Percentiles rank a stretch among this genome's conserved stretches.
These are phyloP conservation scores for Aspergillus nanangensis DNA, from an alignment of 495 filamentous ascomycete species.

Conservation along the genomic window DNA sequence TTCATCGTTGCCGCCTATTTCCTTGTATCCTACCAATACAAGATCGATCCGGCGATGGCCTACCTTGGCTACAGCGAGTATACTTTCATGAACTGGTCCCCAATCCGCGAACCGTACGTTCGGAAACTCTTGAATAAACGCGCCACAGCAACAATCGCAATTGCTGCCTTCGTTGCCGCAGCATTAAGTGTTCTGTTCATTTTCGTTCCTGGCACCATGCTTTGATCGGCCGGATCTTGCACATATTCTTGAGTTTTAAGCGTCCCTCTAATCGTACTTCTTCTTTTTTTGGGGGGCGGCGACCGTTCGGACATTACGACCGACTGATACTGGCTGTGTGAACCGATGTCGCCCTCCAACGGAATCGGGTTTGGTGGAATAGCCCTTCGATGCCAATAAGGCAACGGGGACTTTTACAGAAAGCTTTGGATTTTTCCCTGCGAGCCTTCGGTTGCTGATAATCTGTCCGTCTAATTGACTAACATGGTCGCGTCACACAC, in stretches of 20 bases:
- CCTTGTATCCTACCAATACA: slow-evolving; percentile 88
- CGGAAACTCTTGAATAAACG: slow-evolving; percentile 77
- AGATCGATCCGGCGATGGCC: slow-evolving; percentile 85
- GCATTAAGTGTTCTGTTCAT: slow-evolving; percentile 80
- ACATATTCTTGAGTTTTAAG: neutral
- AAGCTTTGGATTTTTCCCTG: neutral
- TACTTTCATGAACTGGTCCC: slow-evolving; percentile 84
- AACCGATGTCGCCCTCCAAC: too few relatives aligned
- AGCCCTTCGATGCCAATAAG: too few relatives aligned
- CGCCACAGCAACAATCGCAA: slow-evolving; percentile 65
- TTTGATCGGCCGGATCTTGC: slow-evolving; percentile 27
- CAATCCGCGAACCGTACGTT: slow-evolving; percentile 84
- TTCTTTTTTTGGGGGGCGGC: too few relatives aligned
- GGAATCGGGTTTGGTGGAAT: too few relatives aligned
- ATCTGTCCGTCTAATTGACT: too few relatives aligned
- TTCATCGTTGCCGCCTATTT: slow-evolving; percentile 87
- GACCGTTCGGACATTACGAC: too few relatives aligned
- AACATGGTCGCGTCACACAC: too few relatives aligned
- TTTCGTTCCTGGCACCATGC: slow-evolving; percentile 83
- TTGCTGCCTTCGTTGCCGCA: slow-evolving; percentile 70
- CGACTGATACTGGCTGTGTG: too few relatives aligned
- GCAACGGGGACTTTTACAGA: too few relatives aligned
- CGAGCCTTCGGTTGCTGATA: neutral
- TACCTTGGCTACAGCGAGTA: slow-evolving; percentile 91
- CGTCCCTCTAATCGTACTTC: neutral